Base-by-base conservation (phyloP, 176 grass and related monocot genomes). In the Oryza australiensis region DNA sequence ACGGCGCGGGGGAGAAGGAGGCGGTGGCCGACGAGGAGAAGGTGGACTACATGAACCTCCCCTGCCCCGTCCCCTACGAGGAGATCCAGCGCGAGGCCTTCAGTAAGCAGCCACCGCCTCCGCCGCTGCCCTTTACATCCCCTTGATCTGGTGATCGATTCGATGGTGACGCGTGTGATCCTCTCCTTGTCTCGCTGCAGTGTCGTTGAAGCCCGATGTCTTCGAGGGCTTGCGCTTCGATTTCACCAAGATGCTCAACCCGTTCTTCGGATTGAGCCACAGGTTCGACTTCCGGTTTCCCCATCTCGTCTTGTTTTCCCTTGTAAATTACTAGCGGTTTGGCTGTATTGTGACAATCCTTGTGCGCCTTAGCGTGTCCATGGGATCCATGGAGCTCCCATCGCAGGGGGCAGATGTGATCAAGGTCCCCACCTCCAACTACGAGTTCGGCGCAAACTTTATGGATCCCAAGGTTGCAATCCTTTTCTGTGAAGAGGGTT, bases 21-120 rank as follows among this genome's bases (percentile, higher is more conserved):
- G 70, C 68, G 73, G 75, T 66, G 73, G 75, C 71, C 63, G 64
- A 27, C 16, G 92, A 88, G 9, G 83, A 70, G 69, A 90, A 90
- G 90, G 94, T 94, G 62, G 90, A 92, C 69, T 92, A 90, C 79
- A 59, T 90, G 74, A 92, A 94, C 86, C 92, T 97, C 77, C 83
- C 77, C 66, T 89, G 90, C 71, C 92, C 94, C 29, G 2, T 94
- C 51, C 69, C 85, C 24, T 97, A 89, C 69, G 85, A 87, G 55
- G 85, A 87, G 46, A 69, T 94, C 77, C 92, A 90, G 51, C 75
- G 79, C 80, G 92, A 97, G 82, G 87, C 88, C 73, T 53, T 64
- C 16, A 81, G 94, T 97, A 87, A 92, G 91, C 62, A 46, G 14
- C 60, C 51, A 9, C 7, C 35, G 26, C 30, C 65, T 2, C 2